Percentiles rank a stretch among this genome's conserved stretches.
Conservation (phyloP, 2,329 filamentous ascomycete genomes). For the Botryotinia calthae region DNA sequence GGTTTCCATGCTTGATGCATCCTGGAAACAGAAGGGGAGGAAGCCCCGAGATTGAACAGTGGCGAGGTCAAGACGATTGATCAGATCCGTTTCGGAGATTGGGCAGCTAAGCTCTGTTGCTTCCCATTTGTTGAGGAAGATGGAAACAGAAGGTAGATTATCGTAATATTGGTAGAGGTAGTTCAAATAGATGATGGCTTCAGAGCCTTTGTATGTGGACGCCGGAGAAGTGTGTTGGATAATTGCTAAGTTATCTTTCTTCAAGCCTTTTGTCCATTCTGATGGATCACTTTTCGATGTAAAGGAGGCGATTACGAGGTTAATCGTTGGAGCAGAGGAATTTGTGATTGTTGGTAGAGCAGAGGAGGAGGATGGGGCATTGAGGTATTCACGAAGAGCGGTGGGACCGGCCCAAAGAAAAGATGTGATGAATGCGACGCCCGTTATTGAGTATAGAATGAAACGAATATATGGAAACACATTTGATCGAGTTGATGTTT, state of each 20-base stretch:
- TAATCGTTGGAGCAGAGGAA: conserved; percentile 10
- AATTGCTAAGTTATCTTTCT: background rate
- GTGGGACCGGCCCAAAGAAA: background rate
- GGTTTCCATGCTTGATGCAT: background rate
- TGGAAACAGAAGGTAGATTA: background rate
- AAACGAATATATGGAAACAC: conserved; percentile 4
- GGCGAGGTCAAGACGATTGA: background rate
- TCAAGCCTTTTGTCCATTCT: background rate
- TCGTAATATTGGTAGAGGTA: conserved; percentile 2
- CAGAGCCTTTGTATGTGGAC: background rate
- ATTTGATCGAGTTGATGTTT: background rate
- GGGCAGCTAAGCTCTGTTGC: background rate
- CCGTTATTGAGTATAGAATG: background rate
- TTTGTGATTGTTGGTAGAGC: background rate
- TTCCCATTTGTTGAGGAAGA: background rate
- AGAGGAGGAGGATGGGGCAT: background rate
- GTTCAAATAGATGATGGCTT: background rate
- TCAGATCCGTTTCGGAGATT: background rate
- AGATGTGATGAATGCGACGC: conserved; percentile 12
- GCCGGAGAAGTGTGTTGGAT: background rate
- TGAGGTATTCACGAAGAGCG: background rate
- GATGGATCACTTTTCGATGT: background rate
- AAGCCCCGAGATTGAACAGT: background rate
- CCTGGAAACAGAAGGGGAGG: conserved; percentile 9
- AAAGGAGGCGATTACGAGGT: background rate